Base-by-base conservation (phyloP, 306 rosid species). In the Vigna radiata region DNA sequence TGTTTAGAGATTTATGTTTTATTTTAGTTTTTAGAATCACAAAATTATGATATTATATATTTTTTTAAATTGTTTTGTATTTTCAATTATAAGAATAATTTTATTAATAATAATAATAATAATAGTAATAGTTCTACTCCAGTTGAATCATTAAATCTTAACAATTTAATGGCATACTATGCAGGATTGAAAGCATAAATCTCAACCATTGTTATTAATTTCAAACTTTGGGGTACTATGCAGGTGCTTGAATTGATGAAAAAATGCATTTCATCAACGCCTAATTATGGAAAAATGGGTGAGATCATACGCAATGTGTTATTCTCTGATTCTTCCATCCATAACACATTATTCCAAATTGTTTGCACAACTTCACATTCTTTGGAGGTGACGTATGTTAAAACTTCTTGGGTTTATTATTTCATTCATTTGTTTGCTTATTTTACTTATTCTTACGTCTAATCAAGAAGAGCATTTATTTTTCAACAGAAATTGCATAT, bases 241-340 rank as follows among this genome's bases (percentile, higher is more conserved):
- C 80, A 95, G 98, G 98, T 86, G 83, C 96, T 95, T 83, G 96
- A 94, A 82, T 78, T 92, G 90, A 82, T 89, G 90, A 89, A 88
- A 82, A 87, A 82, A 75, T 89, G 97, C 87, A 81, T 90, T 62
- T 67, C 73, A 71, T 78, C 87, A 68, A 86, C 84, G 72, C 76
- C 91, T 58, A 53, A 33, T 79, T 25, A 79, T 64, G 88, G 78
- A 83, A 92, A 87, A 74, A 65, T 92, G 86, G 88, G 89, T 70
- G 87, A 84, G 72, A 75, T 86, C 79, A 71, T 95, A 68, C 81
- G 69, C 60, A 88, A 90, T 64, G 81, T 87, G 84, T 41, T 95
- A 50, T 89, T 90, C 65, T 85, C 89, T 67, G 97, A 95, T 85
- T 87, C 96, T 79, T 92, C 98, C 78, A 90, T 95, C 85, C 97